Evolutionary conservation across 164 flowering plant genomes (phyloP), one percentile per base, ranked within the genome.

Genomic region (Nymphaea thermarum): DNA sequence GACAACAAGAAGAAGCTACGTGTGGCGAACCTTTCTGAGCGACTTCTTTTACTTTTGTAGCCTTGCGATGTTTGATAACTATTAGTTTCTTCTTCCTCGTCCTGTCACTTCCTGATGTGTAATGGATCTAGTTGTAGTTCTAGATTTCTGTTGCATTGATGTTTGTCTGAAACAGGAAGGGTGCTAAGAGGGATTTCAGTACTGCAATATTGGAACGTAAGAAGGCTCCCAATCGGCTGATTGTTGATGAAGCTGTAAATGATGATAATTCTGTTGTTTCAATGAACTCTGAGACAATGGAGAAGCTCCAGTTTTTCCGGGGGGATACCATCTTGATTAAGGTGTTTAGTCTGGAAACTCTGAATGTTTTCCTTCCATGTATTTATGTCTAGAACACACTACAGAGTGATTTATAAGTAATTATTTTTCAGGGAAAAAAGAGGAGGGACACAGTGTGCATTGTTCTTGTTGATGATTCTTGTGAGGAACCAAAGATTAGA

Each of bases 191-290:
- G 69, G 80, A 80, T 72, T 77, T 71, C 36, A 80, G 79, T 53
- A 80, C 83, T 6, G 80, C 83, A 14, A 80, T 80, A 43, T 64
- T 80, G 67, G 80, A 80, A 43, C 73, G 79, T 6, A 80, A 80
- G 66, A 80, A 77, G 64, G 74, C 80, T 3, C 66, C 80, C 1
- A 80, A 80, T 61, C 66, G 83, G 11, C 77, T 80, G 43, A 73
- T 80, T 4, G 80, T 80, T 4, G 80, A 80, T 70, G 83, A 80
- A 67, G 82, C 82, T 0, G 43, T 67, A 43, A 77, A 73, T 55
- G 82, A 80, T 69, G 82, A 80, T 65, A 80, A 80, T 62, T 75
- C 83, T 2, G 76, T 76, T 59, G 80, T 80, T 5, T 44, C 83
- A 11, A 67, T 77, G 74, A 72, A 80, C 43, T 79, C 80, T 4